A percentile compares a stretch with the other conserved stretches of the same genome.
Evolutionary conservation across 768 basidiomycete species (phyloP).

Genomic region (Collybia sp.): DNA sequence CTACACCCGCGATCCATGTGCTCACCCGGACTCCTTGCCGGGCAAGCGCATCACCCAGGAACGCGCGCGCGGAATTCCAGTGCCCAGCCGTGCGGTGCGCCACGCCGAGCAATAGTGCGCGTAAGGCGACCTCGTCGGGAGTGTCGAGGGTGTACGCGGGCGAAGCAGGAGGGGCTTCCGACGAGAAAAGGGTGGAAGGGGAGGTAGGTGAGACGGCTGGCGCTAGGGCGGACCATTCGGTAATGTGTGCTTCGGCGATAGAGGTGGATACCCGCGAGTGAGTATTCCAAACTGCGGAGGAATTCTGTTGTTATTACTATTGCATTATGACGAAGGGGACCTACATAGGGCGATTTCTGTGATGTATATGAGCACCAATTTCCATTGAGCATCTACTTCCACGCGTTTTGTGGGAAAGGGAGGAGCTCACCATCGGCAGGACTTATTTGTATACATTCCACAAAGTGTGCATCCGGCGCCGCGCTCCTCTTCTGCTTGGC

Average conservation of each 20-base stretch:
- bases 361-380: neutral
- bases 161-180: constrained; percentile 3
- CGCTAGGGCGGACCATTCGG: constrained; percentile 43
- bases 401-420: neutral
- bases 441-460: constrained; percentile 56
- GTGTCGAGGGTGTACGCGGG: constrained; percentile 49
- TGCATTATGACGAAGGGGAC: constrained; percentile 14
- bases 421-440: constrained; percentile 59
- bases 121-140: constrained; percentile 64
- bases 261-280: constrained; percentile 53
- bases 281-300: constrained; percentile 68
- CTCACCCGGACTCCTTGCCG: constrained; percentile 38
- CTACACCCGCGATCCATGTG: constrained; percentile 66
- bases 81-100: constrained; percentile 53
- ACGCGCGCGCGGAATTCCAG: constrained; percentile 37
- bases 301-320: neutral
- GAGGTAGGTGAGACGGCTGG: constrained; percentile 24
- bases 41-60: constrained; percentile 47
- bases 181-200: constrained; percentile 4
- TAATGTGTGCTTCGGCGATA: constrained; percentile 56
- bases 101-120: constrained; percentile 65
- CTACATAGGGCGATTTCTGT: constrained; percentile 69
- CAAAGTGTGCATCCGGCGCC: constrained; percentile 46
- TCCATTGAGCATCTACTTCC: too few relatives aligned
- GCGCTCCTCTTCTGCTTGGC: constrained; percentile 56